Base-by-base conservation (phyloP, 805 yeast species). In the Wickerhamomyces silvicola region DNA sequence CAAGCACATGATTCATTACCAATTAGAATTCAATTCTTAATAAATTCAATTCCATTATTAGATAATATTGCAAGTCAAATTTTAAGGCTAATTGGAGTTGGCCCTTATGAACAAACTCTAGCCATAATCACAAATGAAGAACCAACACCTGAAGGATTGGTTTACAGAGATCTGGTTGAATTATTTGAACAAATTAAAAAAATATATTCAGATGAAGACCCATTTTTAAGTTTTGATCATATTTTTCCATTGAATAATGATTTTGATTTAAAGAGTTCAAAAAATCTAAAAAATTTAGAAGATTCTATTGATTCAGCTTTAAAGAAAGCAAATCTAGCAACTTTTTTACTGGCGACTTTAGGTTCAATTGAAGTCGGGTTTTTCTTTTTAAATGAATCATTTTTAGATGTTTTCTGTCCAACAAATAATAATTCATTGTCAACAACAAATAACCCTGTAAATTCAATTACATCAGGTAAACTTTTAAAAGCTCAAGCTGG, bases 341-440 rank as follows among this genome's bases (percentile, higher is more conserved):
- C 95, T 0, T 92, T 86, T 50, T 61, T 87, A 24, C 72, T 87
- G n/a, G 92, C 96, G 0, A 75, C 92, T 2, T 66, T 88, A 37
- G 95, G 95, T 29, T 68, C 84, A 12, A 71, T 82, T 31, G 92
- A 85, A 39, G 80, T 84, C 28, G 97, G 97, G 2, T 86, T 92
- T 54, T 82, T 78, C 59, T 78, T 81, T 49, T 67, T 92, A 42
- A 84, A 92, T 56, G 86, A 83, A 48, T 75, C 81, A 31, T 90
- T 92, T 45, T 60, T 90, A 35, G 88, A 81, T 38, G 83, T 87
- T 2, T 88, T 92, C 52, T 87, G 95, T 47, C 94, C 95, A 0
- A 68, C 72, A 17, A 18, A 18, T 13, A 18, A 18, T 18, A 24
- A 12, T 16, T 10, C 28, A 4, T 52, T 85, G 94, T 47, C 90